Evolutionary conservation across 306 rosid species (phyloP), one percentile per base, ranked within the genome.

Genomic region (Dicorynia guianensis): DNA sequence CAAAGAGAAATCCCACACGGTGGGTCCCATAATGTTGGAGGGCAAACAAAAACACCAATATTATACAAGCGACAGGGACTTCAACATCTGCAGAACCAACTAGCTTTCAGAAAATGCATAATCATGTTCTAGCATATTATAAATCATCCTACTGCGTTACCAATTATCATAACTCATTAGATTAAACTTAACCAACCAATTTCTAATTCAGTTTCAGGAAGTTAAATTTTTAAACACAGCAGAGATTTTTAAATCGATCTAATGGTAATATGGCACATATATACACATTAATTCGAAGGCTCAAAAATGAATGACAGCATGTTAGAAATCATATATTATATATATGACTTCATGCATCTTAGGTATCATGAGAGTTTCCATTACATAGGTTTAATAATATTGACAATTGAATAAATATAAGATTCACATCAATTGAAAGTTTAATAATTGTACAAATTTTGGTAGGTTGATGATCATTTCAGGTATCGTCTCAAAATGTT

Each of bases 21-120:
- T 93, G 97, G 5, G 98, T 93, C 59, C 98, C 98, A 9, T 89
- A 93, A 81, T 93, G 98, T 84, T 93, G 98, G 55, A 93, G 88
- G 52, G 96, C 87, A 77, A 93, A 93, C 82, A 93, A 63, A 84
- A 93, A 74, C 5, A 93, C 6, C 81, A 93, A 91, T 82, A 93
- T 88, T 74, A 77, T 42, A 67, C 98, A 93, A 53, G 98, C 93
- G 67, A 88, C 91, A 3, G 98, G 98, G 74, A 93, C 91, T 81
- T 91, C 97, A 71, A 93, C 90, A 81, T 93, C 98, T 93, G 88
- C 89, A 83, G 62, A 82, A 75, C 63, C 90, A 85, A 58, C 42
- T 55, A 64, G 72, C 69, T 15, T 57, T 62, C 11, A 76, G 54
- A 64, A 14, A 52, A 66, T 19, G 59, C 11, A 58, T 69, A 20